Evolutionary conservation across 805 yeast species (phyloP), one percentile per base, ranked within the genome.

Genomic region (Saccharomyces mikatae): DNA sequence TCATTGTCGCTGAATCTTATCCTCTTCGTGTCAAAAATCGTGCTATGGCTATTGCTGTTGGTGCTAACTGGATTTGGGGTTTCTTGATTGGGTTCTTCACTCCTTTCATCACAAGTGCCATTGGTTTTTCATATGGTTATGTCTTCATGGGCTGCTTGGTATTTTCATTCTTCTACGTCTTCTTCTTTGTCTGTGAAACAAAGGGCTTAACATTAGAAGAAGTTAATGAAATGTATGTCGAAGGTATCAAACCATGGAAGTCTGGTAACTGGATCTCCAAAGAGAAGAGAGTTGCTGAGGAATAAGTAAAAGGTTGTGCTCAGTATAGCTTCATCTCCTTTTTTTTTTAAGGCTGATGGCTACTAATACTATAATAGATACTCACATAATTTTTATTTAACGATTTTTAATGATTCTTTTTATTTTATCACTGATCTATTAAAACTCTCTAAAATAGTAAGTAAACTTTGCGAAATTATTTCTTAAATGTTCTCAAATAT

Each of bases 201-300:
- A 82, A 81, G 74, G 94, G 94, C 53, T 78, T 87, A 63, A 77
- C 87, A 46, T 79, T 88, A 68, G 95, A 87, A 73, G 89, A 87
- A 71, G 87, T 87, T 58, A 90, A 87, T 68, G 84, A 79, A 64
- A 72, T 83, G 74, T 76, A 73, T 62, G 63, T 76, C 30, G 67
- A 71, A 48, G 71, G 69, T 54, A 69, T 69, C 52, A 59, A 63
- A 52, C 73, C 79, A 49, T 76, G 79, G 78, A 61, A 68, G 52
- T 81, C 84, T 26, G 55, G 73, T 21, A 62, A 60, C 52, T 83
- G 80, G 80, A 74, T 71, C 50, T 83, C 84, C 53, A 57, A 70
- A 64, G 51, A 68, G 52, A 22, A 52, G 46, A 49, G 60, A 52
- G 46, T 36, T 36, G 2, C 22, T 4, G 26, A 28, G 11, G 47